phyloP scores from a whole-genome alignment of 495 filamentous ascomycete species.

The Talaromyces trachyspermus region DNA sequence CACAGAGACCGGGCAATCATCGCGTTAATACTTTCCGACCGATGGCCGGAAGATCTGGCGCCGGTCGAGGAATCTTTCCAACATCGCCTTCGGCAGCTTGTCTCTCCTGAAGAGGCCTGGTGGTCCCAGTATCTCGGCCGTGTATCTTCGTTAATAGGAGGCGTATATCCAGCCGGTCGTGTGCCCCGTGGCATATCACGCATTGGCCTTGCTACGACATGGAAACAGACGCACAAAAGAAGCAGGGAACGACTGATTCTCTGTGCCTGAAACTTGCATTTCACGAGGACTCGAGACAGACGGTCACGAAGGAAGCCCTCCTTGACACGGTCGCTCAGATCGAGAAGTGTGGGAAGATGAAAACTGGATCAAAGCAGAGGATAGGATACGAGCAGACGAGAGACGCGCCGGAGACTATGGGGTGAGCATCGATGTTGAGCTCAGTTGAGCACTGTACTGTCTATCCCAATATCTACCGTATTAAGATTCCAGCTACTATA shows the following conservation, averaged over 20 bases:
- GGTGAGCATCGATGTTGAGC: constrained; percentile 15
- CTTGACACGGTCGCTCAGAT: constrained; percentile 33
- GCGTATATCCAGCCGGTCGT: constrained; percentile 48
- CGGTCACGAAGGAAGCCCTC: constrained; percentile 21
- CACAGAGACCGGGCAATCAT: constrained; percentile 66
- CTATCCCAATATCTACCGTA: no score
- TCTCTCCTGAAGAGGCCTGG: constrained; percentile 43
- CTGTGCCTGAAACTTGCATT: constrained; percentile 22
- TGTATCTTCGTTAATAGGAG: constrained; percentile 41
- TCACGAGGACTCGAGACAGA: constrained; percentile 11
- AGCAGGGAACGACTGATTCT: constrained; percentile 20
- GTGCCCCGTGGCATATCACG: constrained; percentile 19
- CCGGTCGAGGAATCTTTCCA: constrained; percentile 43
- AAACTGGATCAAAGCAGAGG: constrained; percentile 36
- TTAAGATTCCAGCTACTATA: no score
- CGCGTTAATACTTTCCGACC: constrained; percentile 64
- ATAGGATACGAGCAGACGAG: neutral
- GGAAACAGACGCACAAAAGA: constrained; percentile 24
- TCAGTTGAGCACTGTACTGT: no score
- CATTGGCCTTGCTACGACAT: constrained; percentile 22
- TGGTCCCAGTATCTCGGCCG: constrained; percentile 58
- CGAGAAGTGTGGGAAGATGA: constrained; percentile 53
- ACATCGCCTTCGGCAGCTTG: constrained; percentile 36
- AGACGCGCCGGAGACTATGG: constrained; percentile 12
- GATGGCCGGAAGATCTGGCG: constrained; percentile 64